phyloP scores from a whole-genome alignment of 2,329 filamentous ascomycete species.

The Colletotrichum horii region DNA sequence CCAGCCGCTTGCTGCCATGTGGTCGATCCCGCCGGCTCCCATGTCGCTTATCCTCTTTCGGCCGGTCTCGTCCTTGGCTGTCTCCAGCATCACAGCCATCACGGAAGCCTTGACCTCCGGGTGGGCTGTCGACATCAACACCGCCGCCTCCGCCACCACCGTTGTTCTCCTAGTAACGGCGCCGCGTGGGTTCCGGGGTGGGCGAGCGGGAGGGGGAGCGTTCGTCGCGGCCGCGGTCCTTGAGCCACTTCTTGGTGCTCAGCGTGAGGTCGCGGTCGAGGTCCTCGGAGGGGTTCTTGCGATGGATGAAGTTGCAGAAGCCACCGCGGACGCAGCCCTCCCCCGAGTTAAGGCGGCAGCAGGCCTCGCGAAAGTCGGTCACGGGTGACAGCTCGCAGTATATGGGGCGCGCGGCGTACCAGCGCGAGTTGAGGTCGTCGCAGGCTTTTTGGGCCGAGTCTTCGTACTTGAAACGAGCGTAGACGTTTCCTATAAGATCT shows the following conservation, averaged over 20 bases:
- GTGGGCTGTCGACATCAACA: background rate
- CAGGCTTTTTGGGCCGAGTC: slow-evolving; percentile 92
- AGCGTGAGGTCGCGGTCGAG: slow-evolving; percentile 87
- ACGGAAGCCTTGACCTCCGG: background rate
- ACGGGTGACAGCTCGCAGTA: slow-evolving; percentile 98
- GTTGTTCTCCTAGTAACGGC: slow-evolving; percentile 60
- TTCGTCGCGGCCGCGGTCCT: slow-evolving; percentile 81
- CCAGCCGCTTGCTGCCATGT: background rate
- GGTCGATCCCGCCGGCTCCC: background rate
- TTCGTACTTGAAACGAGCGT: slow-evolving; percentile 99
- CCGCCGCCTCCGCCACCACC: background rate
- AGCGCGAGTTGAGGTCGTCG: slow-evolving; percentile 91
- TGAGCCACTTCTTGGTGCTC: slow-evolving; percentile 95
- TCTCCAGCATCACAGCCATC: background rate
- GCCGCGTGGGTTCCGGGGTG: slow-evolving; percentile 81
- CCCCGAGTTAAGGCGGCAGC: slow-evolving; percentile 90
- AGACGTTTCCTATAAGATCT: slow-evolving; percentile 98
- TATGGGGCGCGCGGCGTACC: slow-evolving; percentile 96
- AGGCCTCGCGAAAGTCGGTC: slow-evolving; percentile 97
- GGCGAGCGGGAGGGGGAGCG: slow-evolving; percentile 83
- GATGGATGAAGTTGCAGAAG: slow-evolving; percentile 99
- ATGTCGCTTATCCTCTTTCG: background rate
- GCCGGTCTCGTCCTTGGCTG: background rate
- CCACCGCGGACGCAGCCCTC: slow-evolving; percentile 95
- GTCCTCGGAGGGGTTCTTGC: slow-evolving; percentile 91